Evolutionary conservation across 2,329 filamentous ascomycete genomes (phyloP), one percentile per base, ranked within the genome.

Genomic region (Pseudogymnoascus sp.): DNA sequence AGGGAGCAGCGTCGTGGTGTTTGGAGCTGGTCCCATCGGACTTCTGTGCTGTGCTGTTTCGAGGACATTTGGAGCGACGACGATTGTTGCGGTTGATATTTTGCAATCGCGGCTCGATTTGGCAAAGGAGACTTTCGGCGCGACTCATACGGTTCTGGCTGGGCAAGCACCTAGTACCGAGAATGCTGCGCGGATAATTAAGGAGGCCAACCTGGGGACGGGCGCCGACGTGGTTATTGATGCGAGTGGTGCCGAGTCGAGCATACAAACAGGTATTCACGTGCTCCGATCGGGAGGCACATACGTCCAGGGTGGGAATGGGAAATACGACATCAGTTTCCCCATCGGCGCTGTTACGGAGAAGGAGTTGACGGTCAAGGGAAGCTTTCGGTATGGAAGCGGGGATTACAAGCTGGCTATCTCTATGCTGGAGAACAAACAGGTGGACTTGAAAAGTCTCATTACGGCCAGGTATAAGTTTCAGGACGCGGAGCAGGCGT

Each of bases 391-490:
- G 61, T 83, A 83, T 66, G 80, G 79, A 7, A 84, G 86, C 63
- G 93, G 93, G 19, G 93, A 97, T 76, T 97, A 97, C 76, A 84
- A 87, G 70, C 78, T 86, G 7, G 86, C 86, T 0, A 78, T 97
- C 59, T 85, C 90, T 67, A 81, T 97, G 66, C 85, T 96, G 1
- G 82, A 83, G 6, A 81, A 78, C 26, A 90, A 89, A 61, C 86
- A 85, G 74, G 84, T 97, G 44, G 85, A 90, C 56, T 88, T 92
- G 65, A 96, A 95, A 84, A 85, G 85, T 74, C 80, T 97, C 65
- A 86, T 97, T 67, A 91, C 89, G 11, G 82, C 83, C 29, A 85
- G 86, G 29, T 91, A 96, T 62, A 81, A 83, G 61, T 97, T 97
- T 72, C 79, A 84, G 68, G 81, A 95, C 66, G 93, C 93, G 0